Evolutionary conservation across 495 filamentous ascomycete species (phyloP).

Genomic region (Evernia prunastri): DNA sequence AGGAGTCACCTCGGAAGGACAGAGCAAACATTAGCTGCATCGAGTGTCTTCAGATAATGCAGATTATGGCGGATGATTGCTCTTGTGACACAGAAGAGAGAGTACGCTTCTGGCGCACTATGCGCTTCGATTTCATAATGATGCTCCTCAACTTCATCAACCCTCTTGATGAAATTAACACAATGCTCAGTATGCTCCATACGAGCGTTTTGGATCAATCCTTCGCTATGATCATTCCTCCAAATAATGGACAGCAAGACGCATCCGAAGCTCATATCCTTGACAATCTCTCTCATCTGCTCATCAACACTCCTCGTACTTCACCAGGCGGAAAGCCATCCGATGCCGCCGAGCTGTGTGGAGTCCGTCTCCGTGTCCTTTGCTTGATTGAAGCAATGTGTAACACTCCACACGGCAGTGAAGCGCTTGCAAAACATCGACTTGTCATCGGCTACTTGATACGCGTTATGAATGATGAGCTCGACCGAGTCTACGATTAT

Average conservation of each 20-base stretch:
- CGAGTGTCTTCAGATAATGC: conserved; percentile 51
- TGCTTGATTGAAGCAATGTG: conserved; percentile 47
- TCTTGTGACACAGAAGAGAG: conserved; percentile 37
- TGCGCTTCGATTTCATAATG: conserved; percentile 57
- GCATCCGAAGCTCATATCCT: conserved; percentile 54
- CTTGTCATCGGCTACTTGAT: conserved; percentile 53
- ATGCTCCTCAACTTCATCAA: conserved; percentile 55
- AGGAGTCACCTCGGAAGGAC: conserved; percentile 43
- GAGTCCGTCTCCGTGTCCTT: conserved; percentile 53
- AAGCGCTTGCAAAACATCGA: conserved; percentile 48
- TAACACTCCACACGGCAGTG: conserved; percentile 43
- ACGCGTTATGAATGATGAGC: conserved; percentile 54
- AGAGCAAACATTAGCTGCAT: conserved; percentile 47
- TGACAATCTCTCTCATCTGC: conserved; percentile 52
- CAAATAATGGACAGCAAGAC: conserved; percentile 44
- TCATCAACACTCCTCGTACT: conserved; percentile 49
- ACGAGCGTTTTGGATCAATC: conserved; percentile 52
- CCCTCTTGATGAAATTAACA: conserved; percentile 52
- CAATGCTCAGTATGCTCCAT: conserved; percentile 50
- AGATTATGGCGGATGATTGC: conserved; percentile 49
- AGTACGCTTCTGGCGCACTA: conserved; percentile 51
- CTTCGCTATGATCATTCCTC: conserved; percentile 53
- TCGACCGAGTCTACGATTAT: conserved; percentile 55
- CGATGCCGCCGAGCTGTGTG: conserved; percentile 43
- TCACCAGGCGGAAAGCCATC: conserved; percentile 45